Conservation (phyloP, 1,284 basidiomycete species). For the Tilletia indica region DNA sequence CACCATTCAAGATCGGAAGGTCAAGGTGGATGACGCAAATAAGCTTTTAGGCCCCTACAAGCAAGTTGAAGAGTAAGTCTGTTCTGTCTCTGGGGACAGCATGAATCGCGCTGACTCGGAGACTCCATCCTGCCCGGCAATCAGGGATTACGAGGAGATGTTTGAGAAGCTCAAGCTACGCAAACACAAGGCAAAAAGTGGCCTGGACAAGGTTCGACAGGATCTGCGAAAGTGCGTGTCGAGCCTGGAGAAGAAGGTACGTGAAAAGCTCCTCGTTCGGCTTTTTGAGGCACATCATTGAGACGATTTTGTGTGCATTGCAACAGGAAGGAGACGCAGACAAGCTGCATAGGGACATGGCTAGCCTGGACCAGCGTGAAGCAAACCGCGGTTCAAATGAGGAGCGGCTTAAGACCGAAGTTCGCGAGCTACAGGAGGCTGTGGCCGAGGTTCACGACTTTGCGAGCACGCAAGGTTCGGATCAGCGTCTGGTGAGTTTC, state of each 20-base stretch:
- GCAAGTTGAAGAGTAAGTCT: neutral
- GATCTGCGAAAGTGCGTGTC: neutral
- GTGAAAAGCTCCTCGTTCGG: neutral
- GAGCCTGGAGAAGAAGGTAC: conserved; percentile 13
- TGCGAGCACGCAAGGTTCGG: conserved; percentile 2
- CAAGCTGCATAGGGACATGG: conserved; percentile 25
- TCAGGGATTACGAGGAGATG: conserved; percentile 22
- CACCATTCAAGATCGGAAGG: neutral
- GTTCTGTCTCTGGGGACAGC: neutral
- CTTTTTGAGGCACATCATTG: neutral
- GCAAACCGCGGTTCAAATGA: neutral
- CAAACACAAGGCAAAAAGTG: conserved; percentile 9
- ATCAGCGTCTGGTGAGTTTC: neutral
- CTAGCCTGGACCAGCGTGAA: conserved; percentile 16
- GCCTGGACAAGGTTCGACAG: neutral
- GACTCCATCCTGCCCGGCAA: neutral
- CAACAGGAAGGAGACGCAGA: conserved; percentile 28
- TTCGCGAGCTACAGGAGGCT: conserved; percentile 3
- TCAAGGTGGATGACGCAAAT: neutral
- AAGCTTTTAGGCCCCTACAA: neutral
- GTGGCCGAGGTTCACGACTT: neutral
- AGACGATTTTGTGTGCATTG: neutral
- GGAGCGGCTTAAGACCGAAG: conserved; percentile 4
- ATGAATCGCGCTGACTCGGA: neutral
- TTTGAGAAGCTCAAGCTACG: conserved; percentile 8